phyloP scores from a whole-genome alignment of 345 rosid genomes.

The Salix exigua region DNA sequence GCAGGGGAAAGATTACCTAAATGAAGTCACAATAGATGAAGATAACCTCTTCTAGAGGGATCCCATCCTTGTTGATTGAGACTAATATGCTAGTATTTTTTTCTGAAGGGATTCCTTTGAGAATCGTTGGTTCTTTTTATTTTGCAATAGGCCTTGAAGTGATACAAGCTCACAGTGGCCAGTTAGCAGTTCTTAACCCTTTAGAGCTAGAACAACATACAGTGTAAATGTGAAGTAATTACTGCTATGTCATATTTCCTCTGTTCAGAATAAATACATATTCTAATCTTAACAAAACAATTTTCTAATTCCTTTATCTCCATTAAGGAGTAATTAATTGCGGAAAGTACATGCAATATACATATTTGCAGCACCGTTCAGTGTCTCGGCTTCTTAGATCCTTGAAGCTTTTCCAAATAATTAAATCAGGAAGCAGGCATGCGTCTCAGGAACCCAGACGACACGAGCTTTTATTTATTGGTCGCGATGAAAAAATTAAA shows the following conservation, averaged over 20 bases:
- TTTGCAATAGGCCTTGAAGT: slow-evolving; percentile 8
- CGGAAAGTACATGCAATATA: background rate
- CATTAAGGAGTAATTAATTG: background rate
- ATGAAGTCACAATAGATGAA: slow-evolving; percentile 46
- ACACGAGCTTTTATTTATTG: slow-evolving; percentile 15
- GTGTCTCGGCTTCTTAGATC: background rate
- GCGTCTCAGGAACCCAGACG: background rate
- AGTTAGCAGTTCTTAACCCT: slow-evolving; percentile 1
- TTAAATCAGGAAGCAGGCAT: background rate
- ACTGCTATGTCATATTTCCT: slow-evolving; percentile 3
- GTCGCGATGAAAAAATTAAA: slow-evolving; percentile 32
- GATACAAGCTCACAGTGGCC: slow-evolving; percentile 7
- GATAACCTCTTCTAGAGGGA: slow-evolving; percentile 7
- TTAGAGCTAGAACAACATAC: slow-evolving; percentile 13
- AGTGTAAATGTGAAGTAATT: slow-evolving; percentile 20
- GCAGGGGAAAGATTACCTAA: slow-evolving; percentile 39
- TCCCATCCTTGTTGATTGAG: background rate
- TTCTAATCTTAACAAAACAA: background rate
- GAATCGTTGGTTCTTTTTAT: slow-evolving; percentile 5
- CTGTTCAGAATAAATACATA: slow-evolving; percentile 11
- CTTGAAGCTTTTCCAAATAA: background rate
- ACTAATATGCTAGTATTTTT: slow-evolving; percentile 6
- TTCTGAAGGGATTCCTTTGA: slow-evolving; percentile 28
- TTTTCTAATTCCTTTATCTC: background rate
- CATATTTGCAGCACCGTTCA: background rate